These are phyloP conservation scores for Blastobotrys indianensis DNA, from an alignment of 1,139 yeast species.

Conservation along the genomic window DNA sequence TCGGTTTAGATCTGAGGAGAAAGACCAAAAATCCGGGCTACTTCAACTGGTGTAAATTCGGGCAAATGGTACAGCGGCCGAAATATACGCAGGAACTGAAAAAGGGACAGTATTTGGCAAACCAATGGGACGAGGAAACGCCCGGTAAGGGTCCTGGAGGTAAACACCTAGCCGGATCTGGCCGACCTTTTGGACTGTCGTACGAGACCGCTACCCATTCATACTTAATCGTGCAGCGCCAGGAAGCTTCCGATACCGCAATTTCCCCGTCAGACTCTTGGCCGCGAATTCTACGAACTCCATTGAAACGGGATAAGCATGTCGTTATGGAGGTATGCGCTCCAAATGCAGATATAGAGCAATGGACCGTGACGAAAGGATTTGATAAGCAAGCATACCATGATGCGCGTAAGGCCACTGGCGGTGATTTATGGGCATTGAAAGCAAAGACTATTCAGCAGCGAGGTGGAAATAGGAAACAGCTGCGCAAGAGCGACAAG, in stretches of 20 bases:
- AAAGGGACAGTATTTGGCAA: constrained; percentile 68
- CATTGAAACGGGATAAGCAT: constrained; percentile 76
- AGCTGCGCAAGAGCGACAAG: constrained; percentile 20
- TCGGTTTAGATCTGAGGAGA: constrained; percentile 60
- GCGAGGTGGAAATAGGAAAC: constrained; percentile 24
- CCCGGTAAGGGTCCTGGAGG: constrained; percentile 36
- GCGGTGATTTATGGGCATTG: constrained; percentile 89
- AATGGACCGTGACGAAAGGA: constrained; percentile 83
- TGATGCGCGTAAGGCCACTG: constrained; percentile 77
- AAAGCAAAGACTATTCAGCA: constrained; percentile 54
- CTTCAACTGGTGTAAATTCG: constrained; percentile 63
- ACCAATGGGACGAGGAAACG: constrained; percentile 60
- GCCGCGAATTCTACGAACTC: constrained; percentile 66
- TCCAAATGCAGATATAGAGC: constrained; percentile 70
- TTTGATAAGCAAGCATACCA: constrained; percentile 71
- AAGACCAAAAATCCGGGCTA: constrained; percentile 50
- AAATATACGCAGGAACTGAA: constrained; percentile 71
- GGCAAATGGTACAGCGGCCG: constrained; percentile 71
- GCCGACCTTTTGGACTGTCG: constrained; percentile 69
- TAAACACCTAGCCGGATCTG: constrained; percentile 49
- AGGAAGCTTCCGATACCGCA: constrained; percentile 22
- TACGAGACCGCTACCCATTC: constrained; percentile 71
- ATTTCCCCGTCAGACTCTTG: constrained; percentile 14
- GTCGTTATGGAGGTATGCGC: constrained; percentile 77
- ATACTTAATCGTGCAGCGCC: constrained; percentile 67